Evolutionary conservation across 805 yeast genomes (phyloP).

Genomic region (Helenozyma rhizophorensis): DNA sequence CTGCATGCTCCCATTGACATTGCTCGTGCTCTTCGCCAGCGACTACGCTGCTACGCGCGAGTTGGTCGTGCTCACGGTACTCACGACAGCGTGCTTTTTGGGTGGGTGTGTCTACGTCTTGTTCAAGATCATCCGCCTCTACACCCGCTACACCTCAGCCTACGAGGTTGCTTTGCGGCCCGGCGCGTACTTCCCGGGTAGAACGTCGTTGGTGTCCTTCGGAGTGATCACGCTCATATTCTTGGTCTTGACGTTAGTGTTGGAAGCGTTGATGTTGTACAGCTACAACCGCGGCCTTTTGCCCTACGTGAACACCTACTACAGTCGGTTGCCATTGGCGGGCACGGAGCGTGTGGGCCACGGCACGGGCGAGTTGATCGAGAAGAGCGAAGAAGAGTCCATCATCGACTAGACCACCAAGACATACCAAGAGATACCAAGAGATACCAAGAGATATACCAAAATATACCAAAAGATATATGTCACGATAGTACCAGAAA

Average conservation of each 20-base stretch:
- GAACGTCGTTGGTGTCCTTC: slow-evolving; percentile 41
- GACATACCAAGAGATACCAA: too few species aligned
- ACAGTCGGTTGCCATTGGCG: slow-evolving; percentile 8
- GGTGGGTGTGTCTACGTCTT: slow-evolving; percentile 43
- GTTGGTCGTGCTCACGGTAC: slow-evolving; percentile 18
- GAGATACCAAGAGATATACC: too few species aligned
- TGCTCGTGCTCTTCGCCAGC: slow-evolving; percentile 33
- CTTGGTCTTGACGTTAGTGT: slow-evolving; percentile 28
- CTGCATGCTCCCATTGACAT: slow-evolving; percentile 41
- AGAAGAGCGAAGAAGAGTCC: slow-evolving; percentile 2
- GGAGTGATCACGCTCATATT: slow-evolving; percentile 40
- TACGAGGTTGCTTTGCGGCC: slow-evolving; percentile 23
- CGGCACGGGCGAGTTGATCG: background rate
- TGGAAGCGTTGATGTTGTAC: slow-evolving; percentile 12
- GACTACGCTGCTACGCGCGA: slow-evolving; percentile 37
- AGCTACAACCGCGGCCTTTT: slow-evolving; percentile 15
- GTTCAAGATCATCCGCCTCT: slow-evolving; percentile 44
- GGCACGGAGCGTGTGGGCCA: background rate
- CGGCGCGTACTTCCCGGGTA: slow-evolving; percentile 39
- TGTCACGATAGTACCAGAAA: too few species aligned
- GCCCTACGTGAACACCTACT: slow-evolving; percentile 17
- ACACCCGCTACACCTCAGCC: slow-evolving; percentile 38
- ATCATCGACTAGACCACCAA: slow-evolving; percentile 7
- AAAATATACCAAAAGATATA: too few species aligned
- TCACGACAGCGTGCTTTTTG: slow-evolving; percentile 26